Percentiles rank a stretch among this genome's conserved stretches.
Evolutionary conservation across 176 grass and related monocot species (phyloP).

Genomic region (Bothriochloa decipiens): DNA sequence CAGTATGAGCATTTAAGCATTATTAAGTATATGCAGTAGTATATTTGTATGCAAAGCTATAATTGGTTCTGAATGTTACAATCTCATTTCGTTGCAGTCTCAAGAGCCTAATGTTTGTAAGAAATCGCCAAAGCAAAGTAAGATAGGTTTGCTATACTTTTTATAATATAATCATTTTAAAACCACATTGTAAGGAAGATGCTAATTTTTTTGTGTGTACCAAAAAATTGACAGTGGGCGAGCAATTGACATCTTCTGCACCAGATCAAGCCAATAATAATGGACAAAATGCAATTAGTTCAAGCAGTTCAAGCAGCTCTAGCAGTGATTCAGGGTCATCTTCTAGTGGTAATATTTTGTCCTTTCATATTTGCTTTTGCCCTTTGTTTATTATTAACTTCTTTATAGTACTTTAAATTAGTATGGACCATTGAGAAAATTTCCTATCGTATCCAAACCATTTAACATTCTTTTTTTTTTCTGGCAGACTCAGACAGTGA

Average conservation of each 20-base stretch:
- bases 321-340: conserved; percentile 93
- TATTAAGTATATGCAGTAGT: neutral
- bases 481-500: conserved; percentile 90
- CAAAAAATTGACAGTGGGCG: conserved; percentile 7
- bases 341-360: conserved; percentile 77
- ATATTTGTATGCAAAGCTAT: neutral
- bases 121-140: conserved; percentile 52
- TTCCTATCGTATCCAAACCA: conserved; percentile 13
- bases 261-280: conserved; percentile 55
- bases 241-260: conserved; percentile 46
- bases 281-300: conserved; percentile 67
- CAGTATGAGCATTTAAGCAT: conserved; percentile 48
- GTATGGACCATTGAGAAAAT: neutral
- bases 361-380: neutral
- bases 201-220: neutral
- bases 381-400: conserved; percentile 1
- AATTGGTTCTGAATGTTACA: conserved; percentile 11
- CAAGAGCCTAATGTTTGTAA: conserved; percentile 41
- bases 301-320: conserved; percentile 80
- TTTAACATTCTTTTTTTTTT: conserved; percentile 19
- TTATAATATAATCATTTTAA: neutral
- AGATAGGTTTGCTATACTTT: conserved; percentile 24
- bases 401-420: neutral
- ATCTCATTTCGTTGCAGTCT: conserved; percentile 40
- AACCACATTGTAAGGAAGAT: conserved; percentile 25